Evolutionary conservation across 2,329 filamentous ascomycete genomes (phyloP), one percentile per base, ranked within the genome.

Genomic region (Amylocarpus encephaloides): DNA sequence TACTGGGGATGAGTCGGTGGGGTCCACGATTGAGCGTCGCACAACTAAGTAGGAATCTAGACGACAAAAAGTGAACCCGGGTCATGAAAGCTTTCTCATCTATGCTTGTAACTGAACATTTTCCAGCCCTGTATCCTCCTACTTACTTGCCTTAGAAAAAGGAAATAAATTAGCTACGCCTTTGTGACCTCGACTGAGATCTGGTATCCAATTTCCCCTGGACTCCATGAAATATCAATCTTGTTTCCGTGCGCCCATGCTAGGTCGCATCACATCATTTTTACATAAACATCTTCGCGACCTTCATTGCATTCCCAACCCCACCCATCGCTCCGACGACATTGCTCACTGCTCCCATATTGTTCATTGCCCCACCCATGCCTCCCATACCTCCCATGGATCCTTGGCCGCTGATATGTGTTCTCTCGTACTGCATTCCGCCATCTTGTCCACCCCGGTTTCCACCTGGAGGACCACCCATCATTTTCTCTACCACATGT

Each of bases 401-500:
- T 1, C 56, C 53, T 43, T 58, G 54, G 26, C 43, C 49, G 16
- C 45, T n/a, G 18, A 41, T 35, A 30, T 45, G 54, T 11, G 47
- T 52, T 33, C 59, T 58, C 46, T 59, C 59, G 38, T 48, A 62
- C 29, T 55, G 50, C 49, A 56, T 54, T 5, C 41, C 49, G 3
- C 54, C 54, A 44, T 50, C 52, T 26, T 40, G 13, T 39, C 41
- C 49, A 39, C 43, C 75, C 46, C 70, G 70, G 10, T 70, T 73
- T 39, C 71, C 74, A 36, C 77, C 57, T 55, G 77, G 77, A 22
- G 83, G 66, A 73, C 80, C 58, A 56, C 77, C 78, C 32, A 83
- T 66, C 73, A 80, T 72, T 62, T 74, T 72, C 70, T 82, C 75
- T 52, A 90, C 64, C 11, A 74, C 69, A 5, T 75, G 73, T 1